Evolutionary conservation across 495 filamentous ascomycete genomes (phyloP).

Genomic region (Trichoderma orchidacearum): DNA sequence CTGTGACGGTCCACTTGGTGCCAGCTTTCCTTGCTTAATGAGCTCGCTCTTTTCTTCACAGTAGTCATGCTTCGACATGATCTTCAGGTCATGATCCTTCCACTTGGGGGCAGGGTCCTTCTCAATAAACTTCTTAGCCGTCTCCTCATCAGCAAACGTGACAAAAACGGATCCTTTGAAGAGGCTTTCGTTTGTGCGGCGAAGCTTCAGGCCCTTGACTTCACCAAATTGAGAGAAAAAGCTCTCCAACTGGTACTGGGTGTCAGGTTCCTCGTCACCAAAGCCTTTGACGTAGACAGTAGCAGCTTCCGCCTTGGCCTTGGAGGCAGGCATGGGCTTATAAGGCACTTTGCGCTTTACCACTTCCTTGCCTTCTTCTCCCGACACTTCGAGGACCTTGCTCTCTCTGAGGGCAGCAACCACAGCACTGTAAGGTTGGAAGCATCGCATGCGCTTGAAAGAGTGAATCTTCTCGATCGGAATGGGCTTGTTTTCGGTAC

Average conservation of each 20-base stretch:
- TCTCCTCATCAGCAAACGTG: constrained; percentile 67
- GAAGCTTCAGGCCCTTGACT: constrained; percentile 73
- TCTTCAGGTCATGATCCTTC: constrained; percentile 54
- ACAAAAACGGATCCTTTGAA: constrained; percentile 97
- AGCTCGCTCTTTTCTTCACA: constrained; percentile 60
- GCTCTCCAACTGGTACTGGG: constrained; percentile 85
- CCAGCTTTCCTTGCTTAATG: constrained; percentile 59
- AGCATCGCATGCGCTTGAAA: constrained; percentile 90
- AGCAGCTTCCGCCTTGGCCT: constrained; percentile 16
- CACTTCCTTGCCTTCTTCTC: constrained; percentile 37
- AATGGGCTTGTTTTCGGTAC: constrained; percentile 65
- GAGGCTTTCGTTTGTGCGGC: constrained; percentile 46
- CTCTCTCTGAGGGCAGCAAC: constrained; percentile 70
- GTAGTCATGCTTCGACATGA: constrained; percentile 84
- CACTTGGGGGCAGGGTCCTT: constrained; percentile 72
- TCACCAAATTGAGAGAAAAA: constrained; percentile 75
- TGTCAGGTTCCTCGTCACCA: constrained; percentile 58
- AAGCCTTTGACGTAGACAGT: constrained; percentile 67
- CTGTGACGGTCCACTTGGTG: constrained; percentile 25
- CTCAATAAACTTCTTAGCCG: constrained; percentile 60
- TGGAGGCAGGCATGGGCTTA: constrained; percentile 16
- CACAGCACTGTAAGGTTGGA: constrained; percentile 70
- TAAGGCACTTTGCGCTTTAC: constrained; percentile 66
- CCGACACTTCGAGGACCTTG: constrained; percentile 46
- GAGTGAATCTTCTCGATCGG: constrained; percentile 57